Percentiles rank a stretch among this genome's conserved stretches.
These are phyloP conservation scores for Lachnellula willkommii DNA, from an alignment of 2,329 filamentous ascomycete genomes.

Conservation along the genomic window DNA sequence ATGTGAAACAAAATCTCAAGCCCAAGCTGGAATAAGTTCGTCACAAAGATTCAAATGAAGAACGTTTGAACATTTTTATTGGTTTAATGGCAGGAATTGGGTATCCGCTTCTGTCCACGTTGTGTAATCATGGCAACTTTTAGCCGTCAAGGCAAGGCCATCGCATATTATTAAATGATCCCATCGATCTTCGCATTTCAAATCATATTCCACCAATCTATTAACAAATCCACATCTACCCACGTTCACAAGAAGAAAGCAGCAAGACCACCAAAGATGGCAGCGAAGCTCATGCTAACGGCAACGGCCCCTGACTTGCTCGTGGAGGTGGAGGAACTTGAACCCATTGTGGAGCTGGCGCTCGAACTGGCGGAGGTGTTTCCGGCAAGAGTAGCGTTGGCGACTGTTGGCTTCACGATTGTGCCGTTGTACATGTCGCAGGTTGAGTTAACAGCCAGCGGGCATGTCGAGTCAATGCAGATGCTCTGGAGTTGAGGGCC, in stretches of 20 bases:
- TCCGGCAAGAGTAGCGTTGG: slow-evolving; percentile 9
- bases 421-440: slow-evolving; percentile 41
- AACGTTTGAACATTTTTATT: too few species aligned
- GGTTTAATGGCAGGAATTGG: too few species aligned
- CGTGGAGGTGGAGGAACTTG: slow-evolving; percentile 5
- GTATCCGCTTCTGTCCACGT: too few species aligned
- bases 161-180: background rate
- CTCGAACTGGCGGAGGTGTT: slow-evolving; percentile 2
- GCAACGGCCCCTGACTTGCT: slow-evolving; percentile 11
- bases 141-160: background rate
- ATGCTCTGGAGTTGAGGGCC: slow-evolving; percentile 48
- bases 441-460: slow-evolving; percentile 39
- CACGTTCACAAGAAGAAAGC: slow-evolving; percentile 18
- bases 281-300: slow-evolving; percentile 16
- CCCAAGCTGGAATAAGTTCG: too few species aligned
- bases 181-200: background rate
- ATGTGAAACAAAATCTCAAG: too few species aligned
- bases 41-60: too few species aligned
- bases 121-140: background rate
- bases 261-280: slow-evolving; percentile 15
- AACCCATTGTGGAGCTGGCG: background rate
- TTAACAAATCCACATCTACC: background rate
- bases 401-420: slow-evolving; percentile 10
- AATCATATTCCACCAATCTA: background rate
- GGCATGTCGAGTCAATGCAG: slow-evolving; percentile 49